Evolutionary conservation across 1,139 yeast genomes (phyloP).

Genomic region (Citeromyces hawaiiensis): DNA sequence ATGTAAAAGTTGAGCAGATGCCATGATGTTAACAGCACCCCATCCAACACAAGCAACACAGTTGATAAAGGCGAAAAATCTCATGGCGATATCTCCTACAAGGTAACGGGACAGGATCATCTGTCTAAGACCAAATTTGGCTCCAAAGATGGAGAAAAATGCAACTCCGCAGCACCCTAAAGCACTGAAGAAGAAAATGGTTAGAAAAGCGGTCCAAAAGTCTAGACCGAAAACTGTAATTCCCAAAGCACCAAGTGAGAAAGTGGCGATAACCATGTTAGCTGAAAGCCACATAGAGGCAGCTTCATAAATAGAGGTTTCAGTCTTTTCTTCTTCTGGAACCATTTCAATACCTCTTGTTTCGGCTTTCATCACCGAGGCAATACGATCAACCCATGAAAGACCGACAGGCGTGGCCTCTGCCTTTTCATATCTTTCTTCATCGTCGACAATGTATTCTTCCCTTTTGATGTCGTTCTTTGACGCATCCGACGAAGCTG

Average conservation of each 20-base stretch:
- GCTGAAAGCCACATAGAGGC: slow-evolving; percentile 93
- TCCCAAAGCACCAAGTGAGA: slow-evolving; percentile 74
- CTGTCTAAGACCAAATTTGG: slow-evolving; percentile 78
- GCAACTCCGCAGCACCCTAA: slow-evolving; percentile 75
- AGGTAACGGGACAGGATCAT: slow-evolving; percentile 71
- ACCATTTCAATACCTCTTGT: slow-evolving; percentile 58
- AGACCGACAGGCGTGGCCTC: slow-evolving; percentile 8
- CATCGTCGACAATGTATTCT: slow-evolving; percentile 4
- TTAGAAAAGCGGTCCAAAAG: slow-evolving; percentile 22
- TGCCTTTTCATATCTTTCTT: slow-evolving; percentile 5
- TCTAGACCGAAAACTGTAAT: slow-evolving; percentile 32
- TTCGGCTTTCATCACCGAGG: slow-evolving; percentile 29
- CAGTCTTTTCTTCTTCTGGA: slow-evolving; percentile 56
- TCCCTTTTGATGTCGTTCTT: slow-evolving; percentile 1
- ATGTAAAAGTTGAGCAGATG: slow-evolving; percentile 74
- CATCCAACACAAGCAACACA: slow-evolving; percentile 86
- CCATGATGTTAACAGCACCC: slow-evolving; percentile 90
- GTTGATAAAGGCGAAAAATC: slow-evolving; percentile 69
- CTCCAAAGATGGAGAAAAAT: slow-evolving; percentile 72
- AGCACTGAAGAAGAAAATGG: slow-evolving; percentile 50
- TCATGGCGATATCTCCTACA: slow-evolving; percentile 62
- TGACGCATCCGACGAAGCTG: not conserved
- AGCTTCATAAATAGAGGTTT: slow-evolving; percentile 49
- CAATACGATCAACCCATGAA: slow-evolving; percentile 9
- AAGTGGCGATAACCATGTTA: slow-evolving; percentile 78